Base-by-base conservation (phyloP, 495 filamentous ascomycete species). In the Penicillium egyptiacum region DNA sequence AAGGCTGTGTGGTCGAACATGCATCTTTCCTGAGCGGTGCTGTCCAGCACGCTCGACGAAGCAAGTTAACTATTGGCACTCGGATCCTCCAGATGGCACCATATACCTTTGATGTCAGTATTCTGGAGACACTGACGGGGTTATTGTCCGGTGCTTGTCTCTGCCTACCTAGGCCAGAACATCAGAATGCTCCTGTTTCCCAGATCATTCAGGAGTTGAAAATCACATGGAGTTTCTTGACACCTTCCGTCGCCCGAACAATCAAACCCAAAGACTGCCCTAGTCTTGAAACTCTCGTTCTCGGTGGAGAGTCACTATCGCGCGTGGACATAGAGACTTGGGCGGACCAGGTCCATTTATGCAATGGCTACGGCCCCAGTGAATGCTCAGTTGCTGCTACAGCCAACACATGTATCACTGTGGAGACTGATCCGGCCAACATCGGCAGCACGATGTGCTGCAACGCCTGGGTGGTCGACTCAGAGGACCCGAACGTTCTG, bases 271-370 rank as follows among this genome's bases (percentile, higher is more conserved):
- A 55, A 0, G 54, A 65, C 7, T 63, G 76, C 1, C 69, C 71
- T 3, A 41, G 37, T 16, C 56, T 78, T 2, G 58, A 69, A 46
- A 71, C 61, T 4, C 59, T 78, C n/a, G 47, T 67, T 20, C 45
- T 75, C 2, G 74, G 64, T 35, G 75, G 75, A 7, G 75, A 78
- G 53, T 58, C 75, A 10, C 61, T 81, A 56, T 57, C 70, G 7
- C 67, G 70, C 48, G 66, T 69, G n/a, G 49, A 74, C 49, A 52
- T 79, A 7, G 52, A 60, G 6, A 66, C 63, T 14, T 84, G 81
- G 82, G 74, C 71, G 9, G 59, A 65, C 19, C 67, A 66, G 19
- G 57, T 72, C 79, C 81, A 0, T 69, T 64, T n/a, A 77, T 17
- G 39, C 14, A 41, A 41, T 41, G 39, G 39, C 0, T 41, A 41